phyloP scores from a whole-genome alignment of 371 early-diverging fungal species.

The Choanephora cucurbitarum region DNA sequence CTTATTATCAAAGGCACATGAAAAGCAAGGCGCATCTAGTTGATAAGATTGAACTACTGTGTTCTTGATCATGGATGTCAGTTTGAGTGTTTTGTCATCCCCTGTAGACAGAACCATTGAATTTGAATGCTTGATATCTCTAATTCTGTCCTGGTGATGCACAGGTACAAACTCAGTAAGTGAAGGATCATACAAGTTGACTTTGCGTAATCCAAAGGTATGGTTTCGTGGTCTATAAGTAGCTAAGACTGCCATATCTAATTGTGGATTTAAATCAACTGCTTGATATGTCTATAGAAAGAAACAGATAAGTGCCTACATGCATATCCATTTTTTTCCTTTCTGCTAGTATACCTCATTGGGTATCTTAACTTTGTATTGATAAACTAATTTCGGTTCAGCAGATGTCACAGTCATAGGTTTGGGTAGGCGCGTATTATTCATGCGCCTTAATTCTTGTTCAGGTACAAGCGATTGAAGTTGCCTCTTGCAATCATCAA shows the following conservation, averaged over 20 bases:
- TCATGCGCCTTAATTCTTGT: neutral
- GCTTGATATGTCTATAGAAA: constrained; percentile 4
- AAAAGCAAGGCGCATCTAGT: constrained; percentile 30
- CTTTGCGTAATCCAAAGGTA: constrained; percentile 21
- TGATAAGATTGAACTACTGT: constrained; percentile 21
- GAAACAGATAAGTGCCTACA: neutral
- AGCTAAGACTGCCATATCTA: constrained; percentile 14
- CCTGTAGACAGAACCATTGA: constrained; percentile 20
- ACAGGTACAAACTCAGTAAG: constrained; percentile 21
- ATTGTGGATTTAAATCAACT: constrained; percentile 9
- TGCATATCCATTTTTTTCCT: neutral
- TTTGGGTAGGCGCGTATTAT: neutral
- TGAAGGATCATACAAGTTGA: constrained; percentile 19
- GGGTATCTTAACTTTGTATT: neutral
- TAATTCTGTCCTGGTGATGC: constrained; percentile 14
- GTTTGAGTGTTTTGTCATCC: constrained; percentile 22
- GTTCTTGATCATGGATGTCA: constrained; percentile 19
- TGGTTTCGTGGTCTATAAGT: neutral
- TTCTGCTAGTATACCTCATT: constrained; percentile 3
- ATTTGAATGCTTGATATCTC: constrained; percentile 17
- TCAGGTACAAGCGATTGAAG: neutral
- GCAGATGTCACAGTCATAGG: neutral
- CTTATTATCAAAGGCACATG: constrained; percentile 33
- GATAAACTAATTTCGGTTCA: neutral
- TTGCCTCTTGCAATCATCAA: constrained; percentile 4